These are phyloP conservation scores for Acer negundo DNA, from an alignment of 345 rosid species.

Conservation along the genomic window DNA sequence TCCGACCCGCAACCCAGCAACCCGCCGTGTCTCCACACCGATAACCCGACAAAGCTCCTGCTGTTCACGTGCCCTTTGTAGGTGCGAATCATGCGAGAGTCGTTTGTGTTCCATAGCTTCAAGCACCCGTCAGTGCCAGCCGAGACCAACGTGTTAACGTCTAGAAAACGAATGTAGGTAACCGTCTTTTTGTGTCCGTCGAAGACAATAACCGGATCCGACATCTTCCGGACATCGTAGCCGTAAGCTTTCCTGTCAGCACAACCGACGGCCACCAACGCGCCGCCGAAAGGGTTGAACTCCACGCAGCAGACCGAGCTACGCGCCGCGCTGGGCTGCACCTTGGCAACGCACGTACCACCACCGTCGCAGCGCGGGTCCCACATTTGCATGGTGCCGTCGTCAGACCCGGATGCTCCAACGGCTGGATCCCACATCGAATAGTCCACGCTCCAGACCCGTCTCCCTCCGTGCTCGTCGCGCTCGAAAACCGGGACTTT, in stretches of 20 bases:
- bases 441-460: slow-evolving; percentile 92
- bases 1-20: slow-evolving; percentile 85
- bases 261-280: slow-evolving; percentile 63
- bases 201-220: slow-evolving; percentile 42
- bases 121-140: slow-evolving; percentile 76
- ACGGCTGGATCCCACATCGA: slow-evolving; percentile 43
- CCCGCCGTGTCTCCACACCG: slow-evolving; percentile 76
- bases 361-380: slow-evolving; percentile 51
- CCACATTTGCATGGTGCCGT: slow-evolving; percentile 91
- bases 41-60: slow-evolving; percentile 78
- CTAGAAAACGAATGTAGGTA: slow-evolving; percentile 61
- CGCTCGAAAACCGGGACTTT: slow-evolving; percentile 68
- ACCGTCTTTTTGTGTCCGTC: slow-evolving; percentile 77
- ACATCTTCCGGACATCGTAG: slow-evolving; percentile 60
- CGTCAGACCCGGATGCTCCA: slow-evolving; percentile 93
- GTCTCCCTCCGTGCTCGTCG: slow-evolving; percentile 91
- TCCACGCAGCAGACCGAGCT: slow-evolving; percentile 75
- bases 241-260: slow-evolving; percentile 70
- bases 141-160: slow-evolving; percentile 40
- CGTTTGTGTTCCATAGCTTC: slow-evolving; percentile 57
- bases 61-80: slow-evolving; percentile 70
- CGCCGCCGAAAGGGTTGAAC: slow-evolving; percentile 63
- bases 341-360: slow-evolving; percentile 44
- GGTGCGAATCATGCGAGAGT: slow-evolving; percentile 42
- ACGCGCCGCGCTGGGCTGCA: slow-evolving; percentile 49